Conservation (phyloP, 768 basidiomycete species). For the Boletus sp. region DNA sequence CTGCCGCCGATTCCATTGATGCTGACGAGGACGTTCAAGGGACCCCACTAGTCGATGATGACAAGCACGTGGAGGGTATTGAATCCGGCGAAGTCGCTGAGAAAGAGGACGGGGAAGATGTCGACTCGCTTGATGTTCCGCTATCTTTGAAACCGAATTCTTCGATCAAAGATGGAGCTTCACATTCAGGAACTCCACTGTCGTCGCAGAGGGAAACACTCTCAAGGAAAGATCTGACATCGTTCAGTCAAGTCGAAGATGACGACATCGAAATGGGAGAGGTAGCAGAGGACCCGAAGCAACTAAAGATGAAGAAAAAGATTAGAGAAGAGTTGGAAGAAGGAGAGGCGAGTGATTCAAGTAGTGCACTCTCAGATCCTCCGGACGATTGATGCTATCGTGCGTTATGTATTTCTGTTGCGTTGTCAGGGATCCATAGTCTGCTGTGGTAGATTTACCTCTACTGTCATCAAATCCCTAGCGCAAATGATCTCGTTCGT, state of each 20-base stretch:
- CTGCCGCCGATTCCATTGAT: conserved; percentile 40
- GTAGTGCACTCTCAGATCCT: conserved; percentile 73
- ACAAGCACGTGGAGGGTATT: conserved; percentile 37
- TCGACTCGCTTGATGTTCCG: conserved; percentile 30
- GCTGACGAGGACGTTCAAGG: conserved; percentile 25
- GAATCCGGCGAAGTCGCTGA: conserved; percentile 44
- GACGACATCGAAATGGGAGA: conserved; percentile 94
- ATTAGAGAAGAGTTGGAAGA: conserved; percentile 74
- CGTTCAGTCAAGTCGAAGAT: conserved; percentile 33
- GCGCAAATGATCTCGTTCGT: conserved; percentile 63
- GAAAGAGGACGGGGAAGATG: conserved; percentile 36
- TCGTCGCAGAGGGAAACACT: conserved; percentile 24
- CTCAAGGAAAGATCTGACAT: conserved; percentile 16
- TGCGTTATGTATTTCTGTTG: not conserved
- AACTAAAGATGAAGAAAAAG: conserved; percentile 46
- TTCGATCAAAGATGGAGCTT: conserved; percentile 31
- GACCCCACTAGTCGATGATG: conserved; percentile 24
- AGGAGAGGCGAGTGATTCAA: conserved; percentile 80
- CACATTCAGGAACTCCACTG: conserved; percentile 31
- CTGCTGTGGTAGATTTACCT: conserved; percentile 41
- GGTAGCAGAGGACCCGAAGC: conserved; percentile 68
- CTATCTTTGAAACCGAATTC: conserved; percentile 32
- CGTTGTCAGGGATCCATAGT: conserved; percentile 10
- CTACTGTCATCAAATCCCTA: conserved; percentile 69
- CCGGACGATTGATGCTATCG: conserved; percentile 48